Evolutionary conservation across 306 rosid genomes (phyloP), one percentile per base, ranked within the genome.

Genomic region (Hylodesmum podocarpum): DNA sequence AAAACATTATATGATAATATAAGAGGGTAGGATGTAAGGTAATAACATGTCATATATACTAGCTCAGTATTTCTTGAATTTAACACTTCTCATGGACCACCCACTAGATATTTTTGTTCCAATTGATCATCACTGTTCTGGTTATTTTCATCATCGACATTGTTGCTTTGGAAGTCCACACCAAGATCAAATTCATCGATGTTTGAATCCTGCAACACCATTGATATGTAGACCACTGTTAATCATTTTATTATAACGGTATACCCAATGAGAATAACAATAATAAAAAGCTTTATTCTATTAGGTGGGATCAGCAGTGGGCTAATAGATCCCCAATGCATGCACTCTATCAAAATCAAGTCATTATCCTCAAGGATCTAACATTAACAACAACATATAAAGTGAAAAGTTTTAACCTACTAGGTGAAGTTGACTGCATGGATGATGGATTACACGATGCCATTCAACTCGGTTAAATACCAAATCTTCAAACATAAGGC

Each of bases 141-240:
- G 40, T 43, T 78, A 70, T 15, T 65, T 58, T 78, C 78, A 21
- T 15, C 69, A 31, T 78, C 78, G 16, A 15, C 69, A 31, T 54
- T 39, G 70, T 73, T 79, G 51, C 88, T 88, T 28, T 81, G 82
- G 58, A 87, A 75, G 70, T 79, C 83, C 63, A 87, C 85, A 72
- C 59, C 93, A 21, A 87, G 79, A 76, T 91, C 90, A 87, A 86
- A 70, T 63, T 70, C 63, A 43, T 49, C 74, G 1, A 41, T 71
- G 46, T 80, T 49, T 47, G 88, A 81, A 74, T 72, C 88, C 89
- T 83, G 88, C 57, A 78, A 49, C 31, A 76, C 77, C 66, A 64
- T 39, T 66, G 34, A 77, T 44, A 21, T 53, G 72, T 25, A 55
- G 63, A 16, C 50, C 70, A 33, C 18, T 25, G 77, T 67, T 47